Evolutionary conservation across 768 basidiomycete species (phyloP).

Genomic region (Gautieria morchelliformis): DNA sequence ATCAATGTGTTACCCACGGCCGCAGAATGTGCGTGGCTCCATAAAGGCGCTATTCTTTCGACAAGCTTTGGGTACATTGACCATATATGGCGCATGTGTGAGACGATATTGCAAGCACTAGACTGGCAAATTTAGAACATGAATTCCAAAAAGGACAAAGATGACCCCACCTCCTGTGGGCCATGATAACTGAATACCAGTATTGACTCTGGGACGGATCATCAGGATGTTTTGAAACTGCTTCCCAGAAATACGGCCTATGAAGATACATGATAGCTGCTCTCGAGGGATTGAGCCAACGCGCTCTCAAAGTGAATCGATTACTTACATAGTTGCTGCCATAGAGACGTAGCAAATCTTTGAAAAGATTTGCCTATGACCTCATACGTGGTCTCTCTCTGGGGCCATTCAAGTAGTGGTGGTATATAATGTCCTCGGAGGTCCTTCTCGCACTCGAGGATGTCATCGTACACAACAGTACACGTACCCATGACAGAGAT

Average conservation of each 20-base stretch:
- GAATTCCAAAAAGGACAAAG: no score
- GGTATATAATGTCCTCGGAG: background rate
- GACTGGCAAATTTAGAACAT: background rate
- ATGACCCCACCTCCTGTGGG: background rate
- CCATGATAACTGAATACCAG: slow-evolving; percentile 2
- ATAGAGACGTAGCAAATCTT: background rate
- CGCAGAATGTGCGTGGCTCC: slow-evolving; percentile 7
- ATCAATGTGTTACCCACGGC: background rate
- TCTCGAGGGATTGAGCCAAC: background rate
- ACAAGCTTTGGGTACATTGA: background rate
- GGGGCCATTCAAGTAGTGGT: background rate
- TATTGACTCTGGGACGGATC: background rate
- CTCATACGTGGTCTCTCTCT: background rate
- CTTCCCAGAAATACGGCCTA: background rate
- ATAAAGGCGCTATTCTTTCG: slow-evolving; percentile 6
- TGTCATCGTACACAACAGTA: background rate
- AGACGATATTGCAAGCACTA: background rate
- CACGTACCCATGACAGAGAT: background rate
- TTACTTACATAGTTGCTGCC: slow-evolving; percentile 3
- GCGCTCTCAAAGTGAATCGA: background rate
- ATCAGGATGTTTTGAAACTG: background rate
- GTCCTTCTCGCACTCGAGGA: slow-evolving; percentile 1
- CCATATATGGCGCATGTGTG: background rate
- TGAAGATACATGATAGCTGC: slow-evolving; percentile 7
- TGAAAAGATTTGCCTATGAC: slow-evolving; percentile 1